A percentile compares a stretch with the other conserved stretches of the same genome.
phyloP scores from a whole-genome alignment of 805 yeast genomes.

The Saccharomycodes ludwigii region DNA sequence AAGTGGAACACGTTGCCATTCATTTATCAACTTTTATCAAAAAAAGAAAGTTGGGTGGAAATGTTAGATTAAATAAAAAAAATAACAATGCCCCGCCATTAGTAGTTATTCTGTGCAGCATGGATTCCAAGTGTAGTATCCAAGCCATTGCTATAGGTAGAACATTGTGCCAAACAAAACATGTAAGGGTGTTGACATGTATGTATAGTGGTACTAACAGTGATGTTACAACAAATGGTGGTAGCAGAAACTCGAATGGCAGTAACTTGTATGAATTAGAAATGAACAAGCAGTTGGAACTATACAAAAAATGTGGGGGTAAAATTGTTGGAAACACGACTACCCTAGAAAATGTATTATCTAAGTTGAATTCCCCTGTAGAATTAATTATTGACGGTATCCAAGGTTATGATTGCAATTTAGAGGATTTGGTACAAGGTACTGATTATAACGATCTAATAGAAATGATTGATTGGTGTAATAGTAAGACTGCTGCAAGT shows the following conservation, averaged over 20 bases:
- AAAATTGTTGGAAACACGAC: slow-evolving; percentile 33
- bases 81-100: slow-evolving; percentile 76
- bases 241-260: slow-evolving; percentile 1
- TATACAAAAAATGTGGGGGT: slow-evolving; percentile 59
- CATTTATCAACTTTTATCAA: slow-evolving; percentile 50
- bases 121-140: slow-evolving; percentile 53
- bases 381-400: slow-evolving; percentile 74
- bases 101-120: slow-evolving; percentile 60
- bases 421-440: slow-evolving; percentile 36
- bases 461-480: slow-evolving; percentile 56
- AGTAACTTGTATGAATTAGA: slow-evolving; percentile 10
- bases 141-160: slow-evolving; percentile 71
- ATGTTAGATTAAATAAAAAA: slow-evolving; percentile 45
- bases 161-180: slow-evolving; percentile 48
- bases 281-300: slow-evolving; percentile 37
- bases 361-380: slow-evolving; percentile 54
- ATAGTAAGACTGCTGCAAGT: slow-evolving; percentile 24
- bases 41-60: slow-evolving; percentile 50
- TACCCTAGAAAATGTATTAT: slow-evolving; percentile 27
- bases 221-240: background rate
- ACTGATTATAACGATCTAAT: slow-evolving; percentile 12
- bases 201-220: background rate
- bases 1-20: slow-evolving; percentile 58
- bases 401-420: slow-evolving; percentile 68
- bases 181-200: slow-evolving; percentile 50